Base-by-base conservation (phyloP, 2,329 filamentous ascomycete species). In the Monosporascus sp. region DNA sequence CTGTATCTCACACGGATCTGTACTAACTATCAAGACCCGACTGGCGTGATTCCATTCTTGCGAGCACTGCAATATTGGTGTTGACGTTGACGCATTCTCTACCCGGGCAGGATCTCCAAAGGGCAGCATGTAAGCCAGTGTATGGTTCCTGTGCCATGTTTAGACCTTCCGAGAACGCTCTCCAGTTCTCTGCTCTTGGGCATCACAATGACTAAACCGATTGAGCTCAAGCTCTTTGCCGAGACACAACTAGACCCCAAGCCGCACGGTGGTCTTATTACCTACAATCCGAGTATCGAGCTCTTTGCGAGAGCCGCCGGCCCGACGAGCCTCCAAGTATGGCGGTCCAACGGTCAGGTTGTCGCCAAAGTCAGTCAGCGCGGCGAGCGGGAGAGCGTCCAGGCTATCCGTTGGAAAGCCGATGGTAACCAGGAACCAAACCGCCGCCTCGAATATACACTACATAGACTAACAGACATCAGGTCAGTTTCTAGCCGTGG, bases 221-320 rank as follows among this genome's bases (percentile, higher is more conserved):
- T 63, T 55, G 57, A 71, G 57, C 73, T 84, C 55, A 60, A 73
- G 58, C 73, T 79, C 46, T 69, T 80, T 58, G 80, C 80, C 70
- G 78, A 85, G 65, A 84, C 81, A 60, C 74, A 75, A 59, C 77
- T 87, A 56, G 75, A 80, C 49, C 72, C 78, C 46, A 76, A 77
- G 24, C 77, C 84, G 22, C 76, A 81, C 38, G 72, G 77, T 37
- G 74, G 77, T 47, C 79, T 87, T 49, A 77, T 93, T 37, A 79
- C 85, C 26, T 90, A 88, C 70, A 96, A 91, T 70, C 90, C 92
- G 17, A 87, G 86, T 8, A 89, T 96, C 75, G 90, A 97, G 71
- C 78, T 97, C 46, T 78, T 88, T n/a, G 86, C 87, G 5, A 78
- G 91, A 14, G 88, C 88, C 14, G 82, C 79, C n/a, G 77, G 79